Conservation (phyloP, 257 asterid genomes). For the Penstemon newberryi region DNA sequence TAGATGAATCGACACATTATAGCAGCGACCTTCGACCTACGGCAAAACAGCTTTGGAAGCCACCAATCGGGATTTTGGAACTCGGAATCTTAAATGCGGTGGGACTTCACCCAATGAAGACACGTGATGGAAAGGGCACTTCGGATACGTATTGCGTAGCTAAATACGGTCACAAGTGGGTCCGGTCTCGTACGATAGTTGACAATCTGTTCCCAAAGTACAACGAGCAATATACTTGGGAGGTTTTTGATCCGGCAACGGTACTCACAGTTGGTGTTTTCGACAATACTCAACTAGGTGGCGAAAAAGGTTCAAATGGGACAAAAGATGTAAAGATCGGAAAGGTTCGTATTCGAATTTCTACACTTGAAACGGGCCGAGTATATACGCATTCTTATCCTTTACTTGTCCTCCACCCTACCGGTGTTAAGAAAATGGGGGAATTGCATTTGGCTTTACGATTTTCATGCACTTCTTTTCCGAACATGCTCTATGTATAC, state of each 20-base stretch:
- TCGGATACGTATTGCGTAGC: slow-evolving; percentile 92
- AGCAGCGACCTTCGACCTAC: slow-evolving; percentile 96
- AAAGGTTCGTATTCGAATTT: slow-evolving; percentile 83
- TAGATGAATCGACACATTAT: slow-evolving; percentile 83
- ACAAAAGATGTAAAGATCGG: slow-evolving; percentile 71
- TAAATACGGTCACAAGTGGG: slow-evolving; percentile 87
- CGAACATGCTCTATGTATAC: slow-evolving; percentile 70
- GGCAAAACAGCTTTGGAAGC: slow-evolving; percentile 83
- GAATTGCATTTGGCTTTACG: slow-evolving; percentile 82
- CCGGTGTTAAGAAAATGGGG: slow-evolving; percentile 93
- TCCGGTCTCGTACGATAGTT: slow-evolving; percentile 76
- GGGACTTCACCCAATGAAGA: slow-evolving; percentile 89
- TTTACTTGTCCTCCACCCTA: slow-evolving; percentile 69
- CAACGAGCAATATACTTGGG: slow-evolving; percentile 91
- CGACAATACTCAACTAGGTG: slow-evolving; percentile 72
- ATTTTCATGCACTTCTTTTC: slow-evolving; percentile 72
- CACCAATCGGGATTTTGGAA: slow-evolving; percentile 76
- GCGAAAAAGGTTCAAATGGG: slow-evolving; percentile 51
- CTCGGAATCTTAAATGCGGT: slow-evolving; percentile 75
- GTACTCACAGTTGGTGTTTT: slow-evolving; percentile 89
- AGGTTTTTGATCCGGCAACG: slow-evolving; percentile 87
- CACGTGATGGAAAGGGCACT: slow-evolving; percentile 75
- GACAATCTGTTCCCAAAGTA: slow-evolving; percentile 77
- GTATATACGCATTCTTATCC: slow-evolving; percentile 92
- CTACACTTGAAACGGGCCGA: slow-evolving; percentile 82